Conservation (phyloP, 2,329 filamentous ascomycete genomes). For the Fusarium musae region DNA sequence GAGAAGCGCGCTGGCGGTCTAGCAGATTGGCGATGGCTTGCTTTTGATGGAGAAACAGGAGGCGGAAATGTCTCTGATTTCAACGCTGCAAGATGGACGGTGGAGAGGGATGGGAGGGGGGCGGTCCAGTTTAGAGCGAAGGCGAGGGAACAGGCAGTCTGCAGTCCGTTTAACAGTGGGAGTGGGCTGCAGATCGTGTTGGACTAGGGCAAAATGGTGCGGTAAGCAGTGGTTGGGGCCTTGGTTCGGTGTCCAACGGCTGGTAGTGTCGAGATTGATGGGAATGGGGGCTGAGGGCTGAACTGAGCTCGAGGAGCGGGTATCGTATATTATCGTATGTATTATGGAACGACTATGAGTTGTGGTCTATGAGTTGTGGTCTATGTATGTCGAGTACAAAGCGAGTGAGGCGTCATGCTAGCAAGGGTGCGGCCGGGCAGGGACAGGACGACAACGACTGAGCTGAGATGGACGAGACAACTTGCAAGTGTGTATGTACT, state of each 20-base stretch:
- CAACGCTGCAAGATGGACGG: constrained; percentile 20
- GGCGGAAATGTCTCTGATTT: constrained; percentile 33
- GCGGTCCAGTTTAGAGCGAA: constrained; percentile 9
- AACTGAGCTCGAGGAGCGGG: not conserved
- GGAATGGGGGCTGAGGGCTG: not conserved
- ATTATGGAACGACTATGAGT: not conserved
- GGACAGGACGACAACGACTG: not conserved
- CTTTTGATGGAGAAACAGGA: constrained; percentile 42
- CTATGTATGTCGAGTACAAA: constrained; percentile 9
- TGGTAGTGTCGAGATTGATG: constrained; percentile 5
- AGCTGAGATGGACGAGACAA: constrained; percentile 5
- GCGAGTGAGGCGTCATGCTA: constrained; percentile 19
- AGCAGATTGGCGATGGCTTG: constrained; percentile 31
- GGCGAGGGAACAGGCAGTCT: not conserved
- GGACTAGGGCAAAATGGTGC: constrained; percentile 9
- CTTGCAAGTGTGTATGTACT: not conserved
- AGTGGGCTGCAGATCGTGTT: constrained; percentile 25
- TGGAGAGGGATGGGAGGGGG: constrained; percentile 1
- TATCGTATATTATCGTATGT: constrained; percentile 8
- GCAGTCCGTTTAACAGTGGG: constrained; percentile 14
- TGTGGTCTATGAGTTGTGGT: constrained; percentile 16
- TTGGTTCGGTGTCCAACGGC: constrained; percentile 20
- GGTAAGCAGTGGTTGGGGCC: not conserved
- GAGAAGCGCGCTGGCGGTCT: constrained; percentile 27
- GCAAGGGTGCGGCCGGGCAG: constrained; percentile 5